Percentiles rank a stretch among this genome's conserved stretches.
phyloP scores from a whole-genome alignment of 176 grass and related monocot genomes.

The Ampelocalamus luodianensis region DNA sequence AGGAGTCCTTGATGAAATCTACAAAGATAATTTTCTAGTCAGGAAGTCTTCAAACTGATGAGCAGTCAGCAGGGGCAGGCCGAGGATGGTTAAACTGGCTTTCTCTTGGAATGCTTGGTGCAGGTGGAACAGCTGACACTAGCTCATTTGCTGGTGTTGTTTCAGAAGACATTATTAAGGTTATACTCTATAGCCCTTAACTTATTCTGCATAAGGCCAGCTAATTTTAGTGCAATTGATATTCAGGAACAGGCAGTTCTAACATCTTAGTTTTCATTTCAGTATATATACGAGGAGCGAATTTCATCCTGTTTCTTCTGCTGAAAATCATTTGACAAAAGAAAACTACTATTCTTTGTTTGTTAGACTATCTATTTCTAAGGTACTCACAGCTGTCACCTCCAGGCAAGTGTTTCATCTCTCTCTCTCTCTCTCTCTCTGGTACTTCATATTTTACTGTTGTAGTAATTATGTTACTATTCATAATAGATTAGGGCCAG shows the following conservation, averaged over 20 bases:
- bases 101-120: slow-evolving; percentile 99
- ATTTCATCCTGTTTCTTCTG: slow-evolving; percentile 80
- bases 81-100: slow-evolving; percentile 96
- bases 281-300: slow-evolving; percentile 99
- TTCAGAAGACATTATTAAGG: slow-evolving; percentile 99
- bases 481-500: slow-evolving; percentile 33
- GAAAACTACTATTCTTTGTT: slow-evolving; percentile 64
- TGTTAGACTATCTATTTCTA: slow-evolving; percentile 63
- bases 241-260: slow-evolving; percentile 35
- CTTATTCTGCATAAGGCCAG: slow-evolving; percentile 7
- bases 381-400: slow-evolving; percentile 59
- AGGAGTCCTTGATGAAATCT: slow-evolving; percentile 72
- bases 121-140: slow-evolving; percentile 82
- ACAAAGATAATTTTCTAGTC: slow-evolving; percentile 54
- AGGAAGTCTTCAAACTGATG: slow-evolving; percentile 66
- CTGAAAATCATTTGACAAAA: slow-evolving; percentile 60
- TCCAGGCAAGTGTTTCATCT: slow-evolving; percentile 60
- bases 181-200: slow-evolving; percentile 36
- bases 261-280: slow-evolving; percentile 46
- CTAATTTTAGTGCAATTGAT: slow-evolving; percentile 34
- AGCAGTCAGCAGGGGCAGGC: slow-evolving; percentile 57
- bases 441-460: slow-evolving; percentile 15
- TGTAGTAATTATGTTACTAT: background rate
- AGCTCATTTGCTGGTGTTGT: slow-evolving; percentile 92
- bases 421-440: slow-evolving; percentile 33